These are phyloP conservation scores for Beauveria pseudobassiana DNA, from an alignment of 2,329 filamentous ascomycete genomes.

Conservation along the genomic window DNA sequence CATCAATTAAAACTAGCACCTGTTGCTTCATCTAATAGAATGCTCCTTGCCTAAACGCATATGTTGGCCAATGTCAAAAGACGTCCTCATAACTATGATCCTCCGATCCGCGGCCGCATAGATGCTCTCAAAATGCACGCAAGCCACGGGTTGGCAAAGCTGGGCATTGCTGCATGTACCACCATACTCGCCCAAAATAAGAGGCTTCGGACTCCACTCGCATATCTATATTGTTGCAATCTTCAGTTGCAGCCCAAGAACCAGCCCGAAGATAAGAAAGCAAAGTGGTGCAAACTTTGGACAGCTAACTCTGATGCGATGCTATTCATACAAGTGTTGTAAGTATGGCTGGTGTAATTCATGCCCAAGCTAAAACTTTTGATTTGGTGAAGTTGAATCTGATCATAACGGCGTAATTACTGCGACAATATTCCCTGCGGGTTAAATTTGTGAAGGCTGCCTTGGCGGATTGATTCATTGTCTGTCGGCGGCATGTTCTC, in stretches of 20 bases:
- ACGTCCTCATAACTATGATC: neutral
- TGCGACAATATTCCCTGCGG: constrained; percentile 8
- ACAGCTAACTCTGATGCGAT: constrained; percentile 11
- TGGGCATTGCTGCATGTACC: neutral
- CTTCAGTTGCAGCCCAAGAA: neutral
- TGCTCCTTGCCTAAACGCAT: neutral
- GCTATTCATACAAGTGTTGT: constrained; percentile 14
- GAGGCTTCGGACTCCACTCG: neutral
- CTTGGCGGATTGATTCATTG: neutral
- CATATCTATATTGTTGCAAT: constrained; percentile 7
- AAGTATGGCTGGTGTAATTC: constrained; percentile 13
- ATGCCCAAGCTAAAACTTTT: constrained; percentile 13
- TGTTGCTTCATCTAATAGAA: constrained; percentile 6
- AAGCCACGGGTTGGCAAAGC: neutral
- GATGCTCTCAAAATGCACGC: neutral
- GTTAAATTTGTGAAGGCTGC: constrained; percentile 13
- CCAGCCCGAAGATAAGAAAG: constrained; percentile 1
- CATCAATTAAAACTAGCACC: constrained; percentile 8
- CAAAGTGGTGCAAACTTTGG: constrained; percentile 6
- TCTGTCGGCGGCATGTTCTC: constrained; percentile 33
- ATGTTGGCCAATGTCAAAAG: constrained; percentile 1
- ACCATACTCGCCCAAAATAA: neutral
- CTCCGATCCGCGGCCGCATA: neutral
- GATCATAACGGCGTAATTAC: constrained; percentile 7
- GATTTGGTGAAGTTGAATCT: constrained; percentile 7